Conservation (phyloP, 495 filamentous ascomycete species). For the Paragyromitra xinjiangensis region DNA sequence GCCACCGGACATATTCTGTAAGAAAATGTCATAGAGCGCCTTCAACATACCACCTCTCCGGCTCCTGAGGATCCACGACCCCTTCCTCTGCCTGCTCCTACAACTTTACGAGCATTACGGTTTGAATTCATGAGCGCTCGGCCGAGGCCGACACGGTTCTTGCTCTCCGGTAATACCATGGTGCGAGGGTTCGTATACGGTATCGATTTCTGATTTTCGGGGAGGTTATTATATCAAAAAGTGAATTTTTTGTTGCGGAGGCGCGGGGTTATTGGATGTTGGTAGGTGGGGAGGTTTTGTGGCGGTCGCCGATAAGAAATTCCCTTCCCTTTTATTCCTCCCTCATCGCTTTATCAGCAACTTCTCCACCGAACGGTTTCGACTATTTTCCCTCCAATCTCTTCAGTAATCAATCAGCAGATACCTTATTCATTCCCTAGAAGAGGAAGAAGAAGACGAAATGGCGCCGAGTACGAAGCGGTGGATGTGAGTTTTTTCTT, state of each 20-base stretch:
- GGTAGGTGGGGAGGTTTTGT: conserved; percentile 18
- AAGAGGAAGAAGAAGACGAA: conserved; percentile 13
- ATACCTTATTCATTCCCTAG: conserved; percentile 17
- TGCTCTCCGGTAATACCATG: conserved; percentile 96
- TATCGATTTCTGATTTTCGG: not conserved
- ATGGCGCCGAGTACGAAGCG: conserved; percentile 73
- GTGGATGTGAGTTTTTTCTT: conserved; percentile 77
- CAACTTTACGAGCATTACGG: conserved; percentile 39
- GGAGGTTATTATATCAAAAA: not conserved
- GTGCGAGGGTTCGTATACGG: conserved; percentile 54
- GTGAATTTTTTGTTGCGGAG: conserved; percentile 10
- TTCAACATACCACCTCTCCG: conserved; percentile 43
- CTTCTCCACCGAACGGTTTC: not conserved
- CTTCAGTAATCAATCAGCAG: not conserved
- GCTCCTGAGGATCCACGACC: conserved; percentile 32
- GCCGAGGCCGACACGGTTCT: conserved; percentile 91
- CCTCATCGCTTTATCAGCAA: conserved; percentile 49
- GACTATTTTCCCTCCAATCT: not conserved
- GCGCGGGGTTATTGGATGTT: conserved; percentile 17
- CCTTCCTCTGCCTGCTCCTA: conserved; percentile 11
- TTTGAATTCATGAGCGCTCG: conserved; percentile 59
- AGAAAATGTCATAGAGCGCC: not conserved
- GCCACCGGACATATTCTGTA: conserved; percentile 54
- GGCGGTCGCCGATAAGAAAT: conserved; percentile 14
- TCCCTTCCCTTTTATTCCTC: conserved; percentile 20